Percentiles rank a stretch among this genome's conserved stretches.
Evolutionary conservation across 257 asterid genomes (phyloP).

Genomic region (Handroanthus guayacan): DNA sequence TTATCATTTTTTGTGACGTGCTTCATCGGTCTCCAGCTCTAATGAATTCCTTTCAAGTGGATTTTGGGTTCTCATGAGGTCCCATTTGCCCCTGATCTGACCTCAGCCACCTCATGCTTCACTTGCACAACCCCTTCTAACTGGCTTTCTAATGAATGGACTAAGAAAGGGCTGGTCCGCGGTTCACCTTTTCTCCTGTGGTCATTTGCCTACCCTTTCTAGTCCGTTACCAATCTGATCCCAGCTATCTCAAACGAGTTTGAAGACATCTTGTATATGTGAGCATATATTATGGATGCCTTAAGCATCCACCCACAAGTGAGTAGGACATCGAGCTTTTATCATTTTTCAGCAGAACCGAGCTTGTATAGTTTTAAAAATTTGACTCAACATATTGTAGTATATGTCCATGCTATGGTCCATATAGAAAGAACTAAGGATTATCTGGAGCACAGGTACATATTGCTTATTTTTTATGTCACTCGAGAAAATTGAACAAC

Average conservation of each 20-base stretch:
- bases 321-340: background rate
- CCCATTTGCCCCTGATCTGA: background rate
- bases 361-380: background rate
- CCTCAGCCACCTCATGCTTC: background rate
- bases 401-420: background rate
- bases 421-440: background rate
- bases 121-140: background rate
- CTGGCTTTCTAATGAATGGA: background rate
- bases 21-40: background rate
- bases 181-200: background rate
- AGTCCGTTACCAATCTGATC: background rate
- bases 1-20: background rate
- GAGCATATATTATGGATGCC: background rate
- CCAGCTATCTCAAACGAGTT: background rate
- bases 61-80: background rate
- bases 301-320: background rate
- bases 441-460: background rate
- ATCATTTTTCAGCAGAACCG: background rate
- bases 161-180: background rate
- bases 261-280: background rate
- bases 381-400: background rate
- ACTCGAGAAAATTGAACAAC: background rate
- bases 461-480: background rate
- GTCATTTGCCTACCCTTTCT: background rate
- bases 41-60: background rate